Evolutionary conservation across 352 stramenopile species (phyloP).

Genomic region (Phytophthora podocarpi): DNA sequence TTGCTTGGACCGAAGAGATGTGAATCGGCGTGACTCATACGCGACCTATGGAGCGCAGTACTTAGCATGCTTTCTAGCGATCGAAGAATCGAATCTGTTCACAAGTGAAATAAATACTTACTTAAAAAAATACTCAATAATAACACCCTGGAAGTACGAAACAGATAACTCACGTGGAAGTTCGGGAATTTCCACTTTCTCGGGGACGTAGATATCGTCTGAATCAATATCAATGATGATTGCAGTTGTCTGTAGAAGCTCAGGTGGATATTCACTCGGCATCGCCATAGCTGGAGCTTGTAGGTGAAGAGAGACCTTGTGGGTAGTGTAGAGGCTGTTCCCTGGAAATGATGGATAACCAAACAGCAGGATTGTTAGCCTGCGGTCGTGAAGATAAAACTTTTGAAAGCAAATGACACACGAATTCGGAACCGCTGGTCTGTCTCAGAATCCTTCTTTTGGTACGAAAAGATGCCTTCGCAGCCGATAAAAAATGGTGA

Average conservation of each 20-base stretch:
- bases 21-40: slow-evolving; percentile 51
- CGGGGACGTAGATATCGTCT: slow-evolving; percentile 71
- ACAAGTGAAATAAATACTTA: too few relatives aligned
- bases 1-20: slow-evolving; percentile 46
- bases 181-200: slow-evolving; percentile 67
- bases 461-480: slow-evolving; percentile 50
- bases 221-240: slow-evolving; percentile 72
- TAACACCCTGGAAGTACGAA: too few relatives aligned
- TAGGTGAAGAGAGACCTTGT: slow-evolving; percentile 55
- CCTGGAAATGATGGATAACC: slow-evolving; percentile 32
- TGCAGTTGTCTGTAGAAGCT: slow-evolving; percentile 52
- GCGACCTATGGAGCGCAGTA: slow-evolving; percentile 41
- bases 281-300: slow-evolving; percentile 11
- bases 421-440: slow-evolving; percentile 71
- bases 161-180: slow-evolving; percentile 55
- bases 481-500: slow-evolving; percentile 60
- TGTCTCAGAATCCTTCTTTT: slow-evolving; percentile 49
- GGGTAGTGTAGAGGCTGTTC: slow-evolving; percentile 74
- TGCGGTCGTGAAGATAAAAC: too few relatives aligned
- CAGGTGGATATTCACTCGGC: slow-evolving; percentile 37
- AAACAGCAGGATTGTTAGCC: background rate
- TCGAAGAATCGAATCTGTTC: slow-evolving; percentile 60
- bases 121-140: too few relatives aligned
- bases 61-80: slow-evolving; percentile 50
- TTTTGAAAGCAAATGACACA: slow-evolving; percentile 28